phyloP scores from a whole-genome alignment of 2,329 filamentous ascomycete genomes.

The Annulohypoxylon truncatum region DNA sequence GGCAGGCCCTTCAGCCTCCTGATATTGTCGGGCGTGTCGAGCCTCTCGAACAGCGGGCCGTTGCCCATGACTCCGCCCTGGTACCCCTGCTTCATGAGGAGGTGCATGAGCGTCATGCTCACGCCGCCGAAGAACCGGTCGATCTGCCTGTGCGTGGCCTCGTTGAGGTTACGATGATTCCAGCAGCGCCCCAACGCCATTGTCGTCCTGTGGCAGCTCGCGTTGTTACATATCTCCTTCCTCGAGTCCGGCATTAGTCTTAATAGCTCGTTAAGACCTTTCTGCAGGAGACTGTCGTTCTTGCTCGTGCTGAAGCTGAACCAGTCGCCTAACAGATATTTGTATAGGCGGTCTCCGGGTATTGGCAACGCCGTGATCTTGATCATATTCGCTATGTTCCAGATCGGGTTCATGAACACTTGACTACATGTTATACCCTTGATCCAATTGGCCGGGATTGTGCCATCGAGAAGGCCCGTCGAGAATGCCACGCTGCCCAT shows the following conservation, averaged over 20 bases:
- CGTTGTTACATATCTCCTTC: slow-evolving; percentile 70
- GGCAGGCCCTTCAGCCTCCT: slow-evolving; percentile 63
- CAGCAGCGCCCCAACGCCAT: slow-evolving; percentile 73
- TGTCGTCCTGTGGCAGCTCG: slow-evolving; percentile 69
- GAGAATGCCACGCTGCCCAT: slow-evolving; percentile 71
- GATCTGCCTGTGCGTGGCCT: slow-evolving; percentile 71
- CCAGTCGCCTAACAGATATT: slow-evolving; percentile 62
- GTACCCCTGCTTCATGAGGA: slow-evolving; percentile 68
- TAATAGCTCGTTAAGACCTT: slow-evolving; percentile 64
- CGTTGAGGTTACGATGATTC: slow-evolving; percentile 74
- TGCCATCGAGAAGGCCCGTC: slow-evolving; percentile 70
- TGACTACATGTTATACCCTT: slow-evolving; percentile 68
- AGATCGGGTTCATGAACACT: slow-evolving; percentile 73
- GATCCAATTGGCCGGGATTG: slow-evolving; percentile 68
- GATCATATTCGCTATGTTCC: slow-evolving; percentile 65
- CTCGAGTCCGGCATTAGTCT: slow-evolving; percentile 67
- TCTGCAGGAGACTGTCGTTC: slow-evolving; percentile 62
- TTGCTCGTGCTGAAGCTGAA: slow-evolving; percentile 63
- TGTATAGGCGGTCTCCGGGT: slow-evolving; percentile 63
- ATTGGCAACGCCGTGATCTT: slow-evolving; percentile 64
- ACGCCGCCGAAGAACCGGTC: slow-evolving; percentile 72
- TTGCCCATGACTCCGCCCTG: slow-evolving; percentile 65
- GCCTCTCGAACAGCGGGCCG: slow-evolving; percentile 57
- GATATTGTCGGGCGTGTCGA: slow-evolving; percentile 64
- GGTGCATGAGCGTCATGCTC: slow-evolving; percentile 67